Evolutionary conservation across 441 rosid species (phyloP), one percentile per base, ranked within the genome.

Genomic region (Erodium chrysanthum): DNA sequence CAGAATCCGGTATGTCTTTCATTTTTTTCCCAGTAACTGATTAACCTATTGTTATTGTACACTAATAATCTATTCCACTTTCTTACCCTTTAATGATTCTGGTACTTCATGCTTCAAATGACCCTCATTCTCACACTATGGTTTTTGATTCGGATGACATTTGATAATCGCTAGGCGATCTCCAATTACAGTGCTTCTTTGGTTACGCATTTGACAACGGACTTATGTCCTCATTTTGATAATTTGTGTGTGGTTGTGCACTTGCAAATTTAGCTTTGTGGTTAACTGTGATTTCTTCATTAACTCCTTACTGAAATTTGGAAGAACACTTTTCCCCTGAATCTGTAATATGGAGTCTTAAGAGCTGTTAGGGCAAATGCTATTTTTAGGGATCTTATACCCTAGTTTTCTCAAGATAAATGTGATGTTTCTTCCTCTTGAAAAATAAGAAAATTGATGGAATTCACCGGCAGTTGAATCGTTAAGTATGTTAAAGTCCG

Each of bases 1-100:
- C 96, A 86, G 73, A 94, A 94, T 84, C 92, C 85, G 68, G 97
- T 91, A 67, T 69, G 81, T 70, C 62, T 58, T 67, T 37, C 65
- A 21, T 77, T 4, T 37, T 68, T 50, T 42, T 17, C 1, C 20
- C 27, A 23, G 62, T 42, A 18, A 7, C 48, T 46, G 48, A 40
- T 64, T 70, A 68, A 37, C 5, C 61, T 54, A 21, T 54, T 50
- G 56, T n/a, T 54, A 21, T 54, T 50, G 56, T n/a, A 0, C 20
- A 50, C 7, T 15, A 15, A 3, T 50, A n/a, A 33, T 33, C 9
- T 7, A 33, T 33, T 33, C 8, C 7, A 33, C 40, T 33, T 5
- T 3, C 18, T 50, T 50, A 50, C 8, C 56, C 8, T 27, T 54
- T 54, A 20, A 20, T 54, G 61, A 18, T 20, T 54, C 12, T 18